A percentile compares a stretch with the other conserved stretches of the same genome.
Conservation (phyloP, 1,284 basidiomycete genomes). For the Sutorius eximius region DNA sequence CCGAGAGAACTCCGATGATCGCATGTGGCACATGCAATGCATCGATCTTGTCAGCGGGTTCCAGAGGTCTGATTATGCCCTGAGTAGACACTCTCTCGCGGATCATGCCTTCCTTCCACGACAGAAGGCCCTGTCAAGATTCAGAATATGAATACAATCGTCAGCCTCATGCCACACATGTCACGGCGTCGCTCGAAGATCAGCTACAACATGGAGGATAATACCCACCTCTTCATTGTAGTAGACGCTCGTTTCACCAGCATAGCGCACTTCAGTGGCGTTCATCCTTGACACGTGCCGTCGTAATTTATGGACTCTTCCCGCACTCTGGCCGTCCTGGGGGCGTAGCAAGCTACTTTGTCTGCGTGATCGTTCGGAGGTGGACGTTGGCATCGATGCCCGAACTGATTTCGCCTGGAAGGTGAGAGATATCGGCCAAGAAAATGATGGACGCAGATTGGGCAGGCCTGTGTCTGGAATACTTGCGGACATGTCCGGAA, state of each 20-base stretch:
- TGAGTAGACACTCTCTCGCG: constrained; percentile 83
- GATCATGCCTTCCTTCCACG: constrained; percentile 60
- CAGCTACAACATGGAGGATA: background rate
- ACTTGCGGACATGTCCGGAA: background rate
- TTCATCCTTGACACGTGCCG: constrained; percentile 28
- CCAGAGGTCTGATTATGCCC: constrained; percentile 79
- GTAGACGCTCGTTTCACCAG: constrained; percentile 58
- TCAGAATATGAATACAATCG: background rate
- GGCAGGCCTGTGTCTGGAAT: background rate
- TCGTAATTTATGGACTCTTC: constrained; percentile 45
- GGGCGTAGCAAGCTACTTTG: constrained; percentile 1
- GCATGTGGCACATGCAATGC: constrained; percentile 65
- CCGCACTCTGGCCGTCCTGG: constrained; percentile 43
- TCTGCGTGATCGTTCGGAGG: constrained; percentile 16
- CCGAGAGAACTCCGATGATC: constrained; percentile 69
- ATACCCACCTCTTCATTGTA: constrained; percentile 23
- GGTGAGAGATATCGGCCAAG: constrained; percentile 16
- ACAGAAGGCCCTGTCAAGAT: constrained; percentile 33
- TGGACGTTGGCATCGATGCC: constrained; percentile 13
- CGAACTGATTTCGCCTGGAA: constrained; percentile 18
- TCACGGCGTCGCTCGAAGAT: background rate
- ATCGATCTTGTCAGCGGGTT: constrained; percentile 63
- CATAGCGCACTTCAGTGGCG: constrained; percentile 39
- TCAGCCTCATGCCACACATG: constrained; percentile 3
- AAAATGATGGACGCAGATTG: constrained; percentile 7